Conservation (phyloP, 1,139 yeast species). For the Nakaseomyces kungkrabaensis region DNA sequence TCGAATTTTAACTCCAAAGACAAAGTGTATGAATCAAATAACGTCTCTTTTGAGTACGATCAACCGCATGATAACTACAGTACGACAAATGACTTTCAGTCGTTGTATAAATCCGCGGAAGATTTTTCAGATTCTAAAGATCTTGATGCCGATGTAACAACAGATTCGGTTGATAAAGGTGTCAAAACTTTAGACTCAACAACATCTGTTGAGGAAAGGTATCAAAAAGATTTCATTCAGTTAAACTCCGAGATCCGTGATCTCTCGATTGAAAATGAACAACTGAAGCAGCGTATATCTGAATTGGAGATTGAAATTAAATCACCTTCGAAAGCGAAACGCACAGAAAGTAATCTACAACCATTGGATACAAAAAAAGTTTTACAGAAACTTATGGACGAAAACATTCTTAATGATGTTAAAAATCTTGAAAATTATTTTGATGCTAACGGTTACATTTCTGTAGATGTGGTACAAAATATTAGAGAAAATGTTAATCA, state of each 20-base stretch:
- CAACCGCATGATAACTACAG: conserved; percentile 1
- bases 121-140: background rate
- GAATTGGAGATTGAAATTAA: conserved; percentile 17
- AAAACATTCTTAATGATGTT: background rate
- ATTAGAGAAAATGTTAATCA: conserved; percentile 1
- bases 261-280: conserved; percentile 29
- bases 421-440: background rate
- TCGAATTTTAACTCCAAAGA: background rate
- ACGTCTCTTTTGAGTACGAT: background rate
- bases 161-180: background rate
- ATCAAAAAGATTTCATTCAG: conserved; percentile 10
- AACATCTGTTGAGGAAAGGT: conserved; percentile 4
- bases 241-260: conserved; percentile 21
- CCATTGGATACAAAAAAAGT: background rate
- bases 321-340: background rate
- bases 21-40: background rate
- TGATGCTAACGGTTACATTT: conserved; percentile 1
- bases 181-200: background rate
- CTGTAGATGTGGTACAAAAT: background rate
- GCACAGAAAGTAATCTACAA: background rate
- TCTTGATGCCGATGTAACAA: background rate
- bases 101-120: background rate
- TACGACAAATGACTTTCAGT: conserved; percentile 1
- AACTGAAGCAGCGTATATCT: conserved; percentile 25
- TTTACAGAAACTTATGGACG: background rate